Percentiles rank a stretch among this genome's conserved stretches.
Evolutionary conservation across 1,284 basidiomycete genomes (phyloP).

Genomic region (Boletus sp.): DNA sequence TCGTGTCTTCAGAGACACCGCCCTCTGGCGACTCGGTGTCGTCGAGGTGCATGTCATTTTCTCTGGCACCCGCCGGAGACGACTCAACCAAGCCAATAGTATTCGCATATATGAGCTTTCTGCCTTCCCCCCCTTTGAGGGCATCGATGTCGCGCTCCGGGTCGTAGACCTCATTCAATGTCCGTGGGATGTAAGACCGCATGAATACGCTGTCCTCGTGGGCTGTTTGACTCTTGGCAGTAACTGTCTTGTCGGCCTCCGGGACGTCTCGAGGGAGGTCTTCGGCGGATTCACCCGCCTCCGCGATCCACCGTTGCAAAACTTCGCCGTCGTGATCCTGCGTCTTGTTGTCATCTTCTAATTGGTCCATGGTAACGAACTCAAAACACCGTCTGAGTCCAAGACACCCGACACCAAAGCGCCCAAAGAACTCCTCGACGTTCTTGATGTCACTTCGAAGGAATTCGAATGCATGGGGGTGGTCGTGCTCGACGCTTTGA

Average conservation of each 20-base stretch:
- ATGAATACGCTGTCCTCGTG: constrained; percentile 88
- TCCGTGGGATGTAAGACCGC: constrained; percentile 88
- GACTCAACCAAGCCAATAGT: constrained; percentile 72
- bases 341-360: constrained; percentile 35
- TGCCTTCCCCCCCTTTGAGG: constrained; percentile 65
- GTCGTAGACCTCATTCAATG: constrained; percentile 87
- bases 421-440: constrained; percentile 87
- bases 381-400: constrained; percentile 86
- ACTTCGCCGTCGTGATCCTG: constrained; percentile 40
- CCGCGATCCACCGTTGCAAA: constrained; percentile 51
- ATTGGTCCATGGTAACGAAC: constrained; percentile 69
- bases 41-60: constrained; percentile 13
- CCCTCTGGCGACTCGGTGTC: constrained; percentile 19
- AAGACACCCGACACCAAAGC: constrained; percentile 71
- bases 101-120: constrained; percentile 79
- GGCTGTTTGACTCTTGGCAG: constrained; percentile 14
- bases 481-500: constrained; percentile 98
- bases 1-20: constrained; percentile 20
- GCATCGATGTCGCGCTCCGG: constrained; percentile 85
- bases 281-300: constrained; percentile 28
- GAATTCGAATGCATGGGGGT: constrained; percentile 95
- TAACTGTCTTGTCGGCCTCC: constrained; percentile 5
- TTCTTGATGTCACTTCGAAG: constrained; percentile 90
- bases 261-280: constrained; percentile 19
- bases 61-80: constrained; percentile 10